Conservation (phyloP, 805 yeast genomes). For the Phaffomyces thermotolerans region DNA sequence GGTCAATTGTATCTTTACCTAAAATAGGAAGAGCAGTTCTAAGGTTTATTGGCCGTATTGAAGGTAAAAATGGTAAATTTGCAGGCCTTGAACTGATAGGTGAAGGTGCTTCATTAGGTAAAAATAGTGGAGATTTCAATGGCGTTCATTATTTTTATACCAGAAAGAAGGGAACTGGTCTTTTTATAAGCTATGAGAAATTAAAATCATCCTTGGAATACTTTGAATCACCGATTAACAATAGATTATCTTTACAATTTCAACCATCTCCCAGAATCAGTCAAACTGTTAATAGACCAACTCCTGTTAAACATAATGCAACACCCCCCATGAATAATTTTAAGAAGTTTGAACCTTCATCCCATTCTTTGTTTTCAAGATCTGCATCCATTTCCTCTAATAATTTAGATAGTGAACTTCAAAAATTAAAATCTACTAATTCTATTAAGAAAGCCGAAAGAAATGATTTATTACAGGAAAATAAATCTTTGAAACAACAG, state of each 20-base stretch:
- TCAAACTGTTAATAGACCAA: conserved; percentile 13
- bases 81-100: conserved; percentile 87
- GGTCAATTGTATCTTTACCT: conserved; percentile 39
- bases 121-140: conserved; percentile 77
- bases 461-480: conserved; percentile 38
- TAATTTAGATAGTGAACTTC: conserved; percentile 15
- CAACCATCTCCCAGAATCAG: conserved; percentile 5
- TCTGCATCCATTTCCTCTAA: conserved; percentile 1
- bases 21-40: conserved; percentile 65
- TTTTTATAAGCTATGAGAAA: conserved; percentile 59
- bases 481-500: conserved; percentile 24
- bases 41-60: conserved; percentile 65
- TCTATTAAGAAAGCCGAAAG: conserved; percentile 17
- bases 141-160: conserved; percentile 68
- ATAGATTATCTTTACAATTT: conserved; percentile 4
- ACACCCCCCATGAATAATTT: conserved; percentile 6
- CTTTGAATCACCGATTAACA: conserved; percentile 11
- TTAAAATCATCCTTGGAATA: conserved; percentile 16
- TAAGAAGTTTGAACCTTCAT: background rate
- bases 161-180: conserved; percentile 55
- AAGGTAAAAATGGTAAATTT: conserved; percentile 65
- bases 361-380: conserved; percentile 1
- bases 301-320: background rate
- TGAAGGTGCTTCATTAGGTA: conserved; percentile 57
- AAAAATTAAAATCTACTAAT: conserved; percentile 14